Evolutionary conservation across 164 flowering plant species (phyloP).

Genomic region (Vitis cinerea): DNA sequence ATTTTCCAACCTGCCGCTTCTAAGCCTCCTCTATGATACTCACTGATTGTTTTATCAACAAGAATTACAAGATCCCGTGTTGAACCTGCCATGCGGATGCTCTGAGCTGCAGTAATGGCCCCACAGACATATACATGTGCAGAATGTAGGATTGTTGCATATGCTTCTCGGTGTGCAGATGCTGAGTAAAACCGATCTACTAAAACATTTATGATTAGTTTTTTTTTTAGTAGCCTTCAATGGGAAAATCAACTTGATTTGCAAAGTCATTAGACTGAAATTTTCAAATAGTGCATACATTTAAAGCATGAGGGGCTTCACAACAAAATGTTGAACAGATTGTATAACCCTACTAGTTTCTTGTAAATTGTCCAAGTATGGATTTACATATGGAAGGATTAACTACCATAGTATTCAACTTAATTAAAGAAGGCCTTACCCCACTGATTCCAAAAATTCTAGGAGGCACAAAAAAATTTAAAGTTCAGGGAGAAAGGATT

Average conservation of each 20-base stretch:
- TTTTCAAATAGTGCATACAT: no score
- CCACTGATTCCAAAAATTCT: no score
- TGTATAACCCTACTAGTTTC: background rate
- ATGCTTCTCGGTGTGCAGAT: constrained; percentile 49
- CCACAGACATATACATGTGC: constrained; percentile 73
- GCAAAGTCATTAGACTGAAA: background rate
- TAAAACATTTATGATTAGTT: no score
- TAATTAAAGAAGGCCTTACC: no score
- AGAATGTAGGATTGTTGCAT: constrained; percentile 80
- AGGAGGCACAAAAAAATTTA: no score
- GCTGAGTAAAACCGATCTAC: constrained; percentile 31
- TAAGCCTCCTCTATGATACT: constrained; percentile 56
- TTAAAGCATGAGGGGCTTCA: no score
- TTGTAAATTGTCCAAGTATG: no score
- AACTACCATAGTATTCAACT: no score
- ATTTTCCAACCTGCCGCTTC: constrained; percentile 51
- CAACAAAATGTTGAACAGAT: background rate
- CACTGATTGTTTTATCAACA: constrained; percentile 59
- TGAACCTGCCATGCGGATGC: constrained; percentile 64
- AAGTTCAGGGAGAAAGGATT: no score
- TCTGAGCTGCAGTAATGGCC: constrained; percentile 72
- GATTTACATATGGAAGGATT: no score
- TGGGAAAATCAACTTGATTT: background rate
- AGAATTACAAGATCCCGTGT: constrained; percentile 70
- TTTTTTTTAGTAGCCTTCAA: background rate